phyloP scores from a whole-genome alignment of 305 asterid species.

The Nicotiana rustica region DNA sequence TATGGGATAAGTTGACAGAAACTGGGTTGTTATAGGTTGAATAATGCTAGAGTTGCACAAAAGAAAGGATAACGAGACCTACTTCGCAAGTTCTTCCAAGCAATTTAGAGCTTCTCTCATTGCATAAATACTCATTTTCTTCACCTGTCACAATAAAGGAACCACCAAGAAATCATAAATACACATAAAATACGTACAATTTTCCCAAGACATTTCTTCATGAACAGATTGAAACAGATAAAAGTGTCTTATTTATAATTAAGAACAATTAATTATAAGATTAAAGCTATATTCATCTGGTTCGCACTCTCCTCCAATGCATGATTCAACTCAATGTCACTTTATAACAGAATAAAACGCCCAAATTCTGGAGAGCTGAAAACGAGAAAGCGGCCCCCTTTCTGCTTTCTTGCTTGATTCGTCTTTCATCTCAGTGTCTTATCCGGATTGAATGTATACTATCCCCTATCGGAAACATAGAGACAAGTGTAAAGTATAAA shows the following conservation, averaged over 20 bases:
- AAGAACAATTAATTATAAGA: slow-evolving; percentile 15
- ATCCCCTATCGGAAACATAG: no score
- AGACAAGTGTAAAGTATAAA: background rate
- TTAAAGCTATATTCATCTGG: background rate
- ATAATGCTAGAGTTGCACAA: background rate
- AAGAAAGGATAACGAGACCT: background rate
- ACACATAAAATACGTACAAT: background rate
- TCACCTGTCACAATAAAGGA: slow-evolving; percentile 47
- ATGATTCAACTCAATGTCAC: slow-evolving; percentile 24
- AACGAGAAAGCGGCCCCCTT: no score
- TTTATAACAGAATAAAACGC: background rate
- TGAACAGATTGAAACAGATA: background rate
- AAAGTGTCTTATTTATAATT: background rate
- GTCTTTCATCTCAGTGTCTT: no score
- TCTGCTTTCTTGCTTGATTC: no score
- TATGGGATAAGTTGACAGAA: background rate
- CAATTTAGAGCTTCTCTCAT: slow-evolving; percentile 43
- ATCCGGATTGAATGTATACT: no score
- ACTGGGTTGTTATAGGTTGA: background rate
- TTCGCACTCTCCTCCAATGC: slow-evolving; percentile 7
- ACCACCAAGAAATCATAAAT: background rate
- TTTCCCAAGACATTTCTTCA: background rate
- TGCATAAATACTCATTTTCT: slow-evolving; percentile 57
- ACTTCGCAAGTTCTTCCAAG: slow-evolving; percentile 6
- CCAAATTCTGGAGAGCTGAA: slow-evolving; percentile 17